Evolutionary conservation across 768 basidiomycete species (phyloP).

Genomic region (Kwoniella mangroviensis): DNA sequence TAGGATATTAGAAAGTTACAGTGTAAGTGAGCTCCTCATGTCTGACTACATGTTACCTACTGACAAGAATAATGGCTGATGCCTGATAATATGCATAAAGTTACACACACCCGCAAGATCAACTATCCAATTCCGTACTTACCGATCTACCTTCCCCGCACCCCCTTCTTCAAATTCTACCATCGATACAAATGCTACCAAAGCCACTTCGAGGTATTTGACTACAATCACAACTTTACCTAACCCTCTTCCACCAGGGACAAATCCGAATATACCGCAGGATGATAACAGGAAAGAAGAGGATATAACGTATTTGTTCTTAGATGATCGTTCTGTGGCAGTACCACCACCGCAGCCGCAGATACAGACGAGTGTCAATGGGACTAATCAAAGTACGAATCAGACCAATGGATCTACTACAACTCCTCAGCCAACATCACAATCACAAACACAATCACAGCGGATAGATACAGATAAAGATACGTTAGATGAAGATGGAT

Average conservation of each 20-base stretch:
- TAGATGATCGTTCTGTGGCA: slow-evolving; percentile 27
- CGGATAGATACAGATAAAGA: slow-evolving; percentile 20
- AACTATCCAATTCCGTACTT: slow-evolving; percentile 46
- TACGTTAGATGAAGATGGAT: slow-evolving; percentile 34
- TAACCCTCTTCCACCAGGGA: slow-evolving; percentile 23
- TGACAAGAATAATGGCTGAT: no score
- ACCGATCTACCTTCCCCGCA: slow-evolving; percentile 30
- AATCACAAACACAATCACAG: background rate
- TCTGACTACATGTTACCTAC: no score
- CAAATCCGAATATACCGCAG: background rate
- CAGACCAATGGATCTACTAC: slow-evolving; percentile 1
- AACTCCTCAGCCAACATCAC: background rate
- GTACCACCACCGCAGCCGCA: background rate
- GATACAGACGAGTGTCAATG: background rate
- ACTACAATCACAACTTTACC: slow-evolving; percentile 33
- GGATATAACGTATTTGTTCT: slow-evolving; percentile 43
- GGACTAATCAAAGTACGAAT: background rate
- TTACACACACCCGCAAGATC: slow-evolving; percentile 34
- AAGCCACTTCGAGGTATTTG: slow-evolving; percentile 17
- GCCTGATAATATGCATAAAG: slow-evolving; percentile 4
- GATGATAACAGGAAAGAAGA: slow-evolving; percentile 21
- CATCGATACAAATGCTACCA: background rate
- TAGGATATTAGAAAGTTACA: slow-evolving; percentile 44
- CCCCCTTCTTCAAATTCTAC: slow-evolving; percentile 7
- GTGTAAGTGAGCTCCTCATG: slow-evolving; percentile 21